Evolutionary conservation across 192 early-diverging fungal genomes (phyloP), one percentile per base, ranked within the genome.

Genomic region (Rhizophagus clarus): DNA sequence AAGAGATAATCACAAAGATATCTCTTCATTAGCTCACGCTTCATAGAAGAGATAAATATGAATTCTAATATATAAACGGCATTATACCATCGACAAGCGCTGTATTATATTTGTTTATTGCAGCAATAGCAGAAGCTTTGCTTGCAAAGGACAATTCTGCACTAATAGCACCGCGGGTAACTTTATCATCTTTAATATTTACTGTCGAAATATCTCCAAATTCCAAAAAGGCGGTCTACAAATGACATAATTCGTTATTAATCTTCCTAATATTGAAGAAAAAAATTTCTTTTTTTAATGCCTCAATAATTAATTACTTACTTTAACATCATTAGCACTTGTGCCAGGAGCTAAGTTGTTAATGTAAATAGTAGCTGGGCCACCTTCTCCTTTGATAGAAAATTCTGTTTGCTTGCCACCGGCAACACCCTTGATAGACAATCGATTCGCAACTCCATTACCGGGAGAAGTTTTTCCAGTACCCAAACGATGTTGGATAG

Each of bases 291-390:
- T 20, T 22, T 56, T 51, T 20, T 51, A 29, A 20, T 14, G 24
- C 17, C 24, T 40, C 17, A 34, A n/a, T 51, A 34, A n/a, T 51
- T 62, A 45, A 26, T 2, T 8, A 72, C 61, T 63, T 73, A 87
- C 85, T 79, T 80, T 82, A 15, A 87, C 77, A 72, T 87, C 86
- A n/a, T 85, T 83, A 2, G 82, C 81, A 80, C 80, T 87, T 14
- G 84, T 80, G 14, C 77, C 81, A 34, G 76, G 81, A 66, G 85
- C 86, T 32, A 87, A 72, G 31, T 83, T 83, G 26, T 64, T 85
- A 47, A 87, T 72, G 14, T 83, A 37, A 29, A 87, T 79, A 68
- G 49, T 76, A 20, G 84, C 77, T 4, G 86, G 86, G 0, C 86
- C 86, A 31, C 82, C 79, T 75, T 85, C 86, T 29, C 86, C 86